Conservation (phyloP, 192 early-diverging fungal genomes). For the Linnemannia schmuckeri region DNA sequence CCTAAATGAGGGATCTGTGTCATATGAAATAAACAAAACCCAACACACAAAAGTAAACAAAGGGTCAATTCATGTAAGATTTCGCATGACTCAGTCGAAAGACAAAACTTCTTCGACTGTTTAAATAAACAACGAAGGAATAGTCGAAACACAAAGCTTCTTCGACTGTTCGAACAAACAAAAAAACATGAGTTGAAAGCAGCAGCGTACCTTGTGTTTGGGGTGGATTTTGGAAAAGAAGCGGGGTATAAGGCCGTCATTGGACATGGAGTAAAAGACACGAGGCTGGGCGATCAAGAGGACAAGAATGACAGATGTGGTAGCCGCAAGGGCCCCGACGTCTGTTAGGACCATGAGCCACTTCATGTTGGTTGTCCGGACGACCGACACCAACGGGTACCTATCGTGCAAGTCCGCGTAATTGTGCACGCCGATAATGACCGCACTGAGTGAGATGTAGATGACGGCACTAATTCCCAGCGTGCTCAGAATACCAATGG, state of each 20-base stretch:
- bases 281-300: conserved; percentile 87
- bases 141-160: too few relatives aligned
- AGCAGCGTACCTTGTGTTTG: conserved; percentile 59
- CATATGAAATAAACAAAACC: background rate
- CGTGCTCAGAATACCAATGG: conserved; percentile 89
- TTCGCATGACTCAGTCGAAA: too few relatives aligned
- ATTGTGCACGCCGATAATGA: conserved; percentile 80
- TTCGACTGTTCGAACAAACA: background rate
- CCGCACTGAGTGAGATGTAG: conserved; percentile 74
- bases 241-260: conserved; percentile 88
- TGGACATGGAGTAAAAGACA: conserved; percentile 89
- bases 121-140: background rate
- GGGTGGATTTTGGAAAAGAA: conserved; percentile 80
- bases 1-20: conserved; percentile 77
- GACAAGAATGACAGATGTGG: conserved; percentile 84
- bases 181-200: background rate
- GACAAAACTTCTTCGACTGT: too few relatives aligned
- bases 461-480: conserved; percentile 81
- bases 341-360: conserved; percentile 87
- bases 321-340: conserved; percentile 82
- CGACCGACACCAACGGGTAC: conserved; percentile 70
- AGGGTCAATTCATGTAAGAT: background rate
- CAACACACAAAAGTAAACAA: background rate
- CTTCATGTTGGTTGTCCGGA: conserved; percentile 55
- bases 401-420: conserved; percentile 64